Evolutionary conservation across 179 eudicot species (phyloP), one percentile per base, ranked within the genome.

Genomic region (Heliamphora pulchella): DNA sequence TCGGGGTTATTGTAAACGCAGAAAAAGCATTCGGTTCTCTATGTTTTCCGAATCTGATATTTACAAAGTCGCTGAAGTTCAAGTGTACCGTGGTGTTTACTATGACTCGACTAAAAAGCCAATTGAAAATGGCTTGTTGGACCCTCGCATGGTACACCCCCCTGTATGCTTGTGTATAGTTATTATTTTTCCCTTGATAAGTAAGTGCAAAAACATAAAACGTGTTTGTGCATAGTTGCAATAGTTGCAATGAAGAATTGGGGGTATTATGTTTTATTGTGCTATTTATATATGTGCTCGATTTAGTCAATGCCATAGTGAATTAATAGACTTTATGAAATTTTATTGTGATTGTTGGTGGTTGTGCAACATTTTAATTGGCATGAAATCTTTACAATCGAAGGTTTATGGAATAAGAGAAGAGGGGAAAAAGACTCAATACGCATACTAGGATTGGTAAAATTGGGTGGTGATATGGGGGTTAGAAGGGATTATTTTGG

Each of bases 11-110:
- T 57, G 13, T 66, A 10, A 61, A 13, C 66, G 82, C 90, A 93
- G 97, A 66, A 87, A 89, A 48, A 89, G 96, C 85, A 90, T 93
- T 10, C 81, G 80, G 39, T 93, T 91, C 78, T 91, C 90, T 0
- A 86, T 85, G 84, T 86, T 88, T 4, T 89, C 94, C 9, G 93
- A 78, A 48, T 72, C 87, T 0, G 96, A 93, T 2, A 80, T 91
- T 4, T 80, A 81, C 18, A 93, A 88, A 80, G 67, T 85, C 2
- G 87, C 85, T 0, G 97, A 91, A 84, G 91, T 90, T 64, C 82
- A 93, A 70, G 91, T 93, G 7, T 86, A 5, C 70, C 73, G 69
- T 31, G 87, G 85, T 1, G 11, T 4, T 1, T 89, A 88, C 81
- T 91, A 93, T 74, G 90, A 89, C 58, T 3, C 7, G 5, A 61